Percentiles rank a stretch among this genome's conserved stretches.
Conservation (phyloP, 164 flowering plant genomes). For the Amborella trichopoda region DNA sequence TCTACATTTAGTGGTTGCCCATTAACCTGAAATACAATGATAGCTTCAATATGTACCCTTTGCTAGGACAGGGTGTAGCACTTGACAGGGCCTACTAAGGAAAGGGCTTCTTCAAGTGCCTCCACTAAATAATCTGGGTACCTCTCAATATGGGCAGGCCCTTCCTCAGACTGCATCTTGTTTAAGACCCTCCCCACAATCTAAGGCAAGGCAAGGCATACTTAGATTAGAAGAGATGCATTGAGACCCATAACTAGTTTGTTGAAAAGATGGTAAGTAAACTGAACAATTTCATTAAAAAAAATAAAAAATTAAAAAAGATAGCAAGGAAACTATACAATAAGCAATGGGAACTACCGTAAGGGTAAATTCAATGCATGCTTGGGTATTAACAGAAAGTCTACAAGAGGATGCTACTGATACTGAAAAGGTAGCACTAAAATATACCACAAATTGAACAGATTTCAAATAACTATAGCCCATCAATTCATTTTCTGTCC, state of each 20-base stretch:
- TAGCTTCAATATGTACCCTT: too few relatives aligned
- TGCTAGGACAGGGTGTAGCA: conserved; percentile 17
- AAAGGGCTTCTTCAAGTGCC: conserved; percentile 49
- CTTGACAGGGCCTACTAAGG: conserved; percentile 59
- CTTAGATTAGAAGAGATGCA: neutral
- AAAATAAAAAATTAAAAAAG: neutral
- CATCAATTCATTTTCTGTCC: neutral
- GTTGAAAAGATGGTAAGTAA: neutral
- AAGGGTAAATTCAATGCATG: too few relatives aligned
- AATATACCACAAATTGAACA: too few relatives aligned
- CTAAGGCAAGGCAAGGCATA: conserved; percentile 12
- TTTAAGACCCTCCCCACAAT: conserved; percentile 63
- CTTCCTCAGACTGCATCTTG: conserved; percentile 31
- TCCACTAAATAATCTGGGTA: conserved; percentile 41
- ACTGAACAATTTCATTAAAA: neutral
- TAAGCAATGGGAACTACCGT: too few relatives aligned
- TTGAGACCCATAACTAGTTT: too few relatives aligned
- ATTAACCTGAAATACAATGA: too few relatives aligned
- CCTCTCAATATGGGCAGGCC: conserved; percentile 35
- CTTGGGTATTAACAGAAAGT: too few relatives aligned
- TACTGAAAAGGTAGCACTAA: too few relatives aligned
- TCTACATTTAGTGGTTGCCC: too few relatives aligned
- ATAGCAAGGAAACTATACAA: too few relatives aligned
- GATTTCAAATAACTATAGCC: too few relatives aligned
- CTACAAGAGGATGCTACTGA: too few relatives aligned